These are phyloP conservation scores for Glaciozyma martinii DNA, from an alignment of 768 basidiomycete genomes.

Conservation along the genomic window DNA sequence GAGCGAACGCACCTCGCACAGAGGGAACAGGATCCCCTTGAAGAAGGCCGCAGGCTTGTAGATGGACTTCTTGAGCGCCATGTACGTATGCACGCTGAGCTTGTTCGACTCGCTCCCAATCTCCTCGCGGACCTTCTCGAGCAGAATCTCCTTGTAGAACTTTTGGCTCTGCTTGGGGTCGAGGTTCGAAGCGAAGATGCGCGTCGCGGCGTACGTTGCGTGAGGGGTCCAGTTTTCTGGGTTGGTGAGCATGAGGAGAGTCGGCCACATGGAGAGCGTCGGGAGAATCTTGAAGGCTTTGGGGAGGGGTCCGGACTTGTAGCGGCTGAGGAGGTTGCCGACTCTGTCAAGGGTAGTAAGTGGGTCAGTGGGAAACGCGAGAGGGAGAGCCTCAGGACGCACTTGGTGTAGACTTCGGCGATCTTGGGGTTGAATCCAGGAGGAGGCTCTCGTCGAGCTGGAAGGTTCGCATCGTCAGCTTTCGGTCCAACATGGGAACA, in stretches of 20 bases:
- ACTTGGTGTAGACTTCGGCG: slow-evolving; percentile 90
- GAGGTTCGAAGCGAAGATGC: slow-evolving; percentile 92
- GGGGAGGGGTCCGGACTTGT: slow-evolving; percentile 88
- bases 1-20: slow-evolving; percentile 63
- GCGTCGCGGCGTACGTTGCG: slow-evolving; percentile 85
- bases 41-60: slow-evolving; percentile 98
- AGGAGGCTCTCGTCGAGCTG: slow-evolving; percentile 10
- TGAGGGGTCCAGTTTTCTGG: slow-evolving; percentile 95
- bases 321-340: slow-evolving; percentile 70
- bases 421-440: slow-evolving; percentile 82
- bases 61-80: slow-evolving; percentile 78
- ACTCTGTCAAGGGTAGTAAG: slow-evolving; percentile 49
- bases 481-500: slow-evolving; percentile 11
- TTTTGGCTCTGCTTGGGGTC: slow-evolving; percentile 89
- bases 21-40: slow-evolving; percentile 92
- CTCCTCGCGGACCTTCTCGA: slow-evolving; percentile 81
- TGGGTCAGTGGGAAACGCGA: not conserved
- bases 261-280: slow-evolving; percentile 89
- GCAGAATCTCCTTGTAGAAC: slow-evolving; percentile 80
- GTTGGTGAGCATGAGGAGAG: slow-evolving; percentile 80
- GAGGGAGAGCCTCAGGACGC: slow-evolving; percentile 36
- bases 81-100: slow-evolving; percentile 85
- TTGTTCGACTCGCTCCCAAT: slow-evolving; percentile 63
- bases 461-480: not conserved
- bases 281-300: slow-evolving; percentile 98